These are phyloP conservation scores for Pichia sp. DNA, from an alignment of 1,139 yeast genomes.

Conservation along the genomic window DNA sequence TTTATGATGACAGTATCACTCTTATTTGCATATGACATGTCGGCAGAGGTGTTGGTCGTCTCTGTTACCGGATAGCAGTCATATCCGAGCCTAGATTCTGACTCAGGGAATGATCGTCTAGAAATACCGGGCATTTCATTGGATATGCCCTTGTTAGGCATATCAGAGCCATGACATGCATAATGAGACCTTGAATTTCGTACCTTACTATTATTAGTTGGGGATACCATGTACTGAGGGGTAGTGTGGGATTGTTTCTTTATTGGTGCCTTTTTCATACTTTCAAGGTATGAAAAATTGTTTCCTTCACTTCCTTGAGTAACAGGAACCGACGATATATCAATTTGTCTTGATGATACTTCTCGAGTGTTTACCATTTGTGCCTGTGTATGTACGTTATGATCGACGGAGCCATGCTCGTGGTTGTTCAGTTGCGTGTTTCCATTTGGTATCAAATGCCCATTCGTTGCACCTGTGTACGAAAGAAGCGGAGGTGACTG, in stretches of 20 bases:
- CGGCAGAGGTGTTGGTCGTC: conserved; percentile 6
- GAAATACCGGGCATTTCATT: no score
- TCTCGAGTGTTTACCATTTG: no score
- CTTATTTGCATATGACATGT: conserved; percentile 7
- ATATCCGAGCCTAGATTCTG: no score
- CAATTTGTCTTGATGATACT: no score
- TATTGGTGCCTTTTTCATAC: conserved; percentile 8
- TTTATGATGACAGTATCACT: conserved; percentile 9
- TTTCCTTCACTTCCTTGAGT: conserved; percentile 6
- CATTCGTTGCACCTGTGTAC: not conserved
- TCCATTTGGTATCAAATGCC: no score
- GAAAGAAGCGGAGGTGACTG: not conserved
- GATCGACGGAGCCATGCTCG: no score
- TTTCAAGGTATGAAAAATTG: conserved; percentile 9
- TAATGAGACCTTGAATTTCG: no score
- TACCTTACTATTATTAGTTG: not conserved
- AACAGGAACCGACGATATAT: not conserved
- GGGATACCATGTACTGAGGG: not conserved
- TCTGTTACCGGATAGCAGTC: not conserved
- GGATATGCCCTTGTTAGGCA: no score
- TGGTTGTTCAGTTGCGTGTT: no score
- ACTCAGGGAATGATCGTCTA: no score
- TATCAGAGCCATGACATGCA: no score
- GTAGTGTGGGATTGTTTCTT: conserved; percentile 1
- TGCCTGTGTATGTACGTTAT: no score